Evolutionary conservation across 2,329 filamentous ascomycete genomes (phyloP), one percentile per base, ranked within the genome.

Genomic region (Didymella pinodella): DNA sequence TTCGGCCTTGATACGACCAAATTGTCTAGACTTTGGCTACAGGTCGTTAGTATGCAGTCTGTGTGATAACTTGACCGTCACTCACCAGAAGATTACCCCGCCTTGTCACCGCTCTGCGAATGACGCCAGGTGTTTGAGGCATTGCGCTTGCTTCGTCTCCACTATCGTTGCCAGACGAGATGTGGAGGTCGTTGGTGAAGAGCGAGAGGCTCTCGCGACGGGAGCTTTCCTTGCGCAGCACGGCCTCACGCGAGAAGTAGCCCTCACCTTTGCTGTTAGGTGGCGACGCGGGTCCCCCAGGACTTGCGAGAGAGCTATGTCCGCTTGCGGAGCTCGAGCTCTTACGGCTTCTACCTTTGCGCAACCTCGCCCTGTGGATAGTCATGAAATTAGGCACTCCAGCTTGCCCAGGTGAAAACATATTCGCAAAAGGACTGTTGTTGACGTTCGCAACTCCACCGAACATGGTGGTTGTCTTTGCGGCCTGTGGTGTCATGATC

Each of bases 11-110:
- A 99, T 97, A 11, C 95, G 89, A 5, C 93, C 93, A 76, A 99
- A 99, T 0, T 90, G 93, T 79, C 97, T 96, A 0, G 94, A 95
- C 82, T 98, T 99, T 12, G 96, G 95, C 91, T 96, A 66, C 4
- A 10, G 14, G 49, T 57, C 44, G 55, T 74, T 45, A 68, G 63
- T 45, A 67, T 57, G 12, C 16, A 11, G n/a, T 16, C 11, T 7
- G 11, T 10, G 28, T 18, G 16, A n/a, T 11, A 7, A 11, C 14
- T 25, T 10, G 2, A 18, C 4, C 12, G 12, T 31, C 43, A 80
- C 89, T 75, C 83, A 95, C 92, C 73, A 99, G 78, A 61, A 99
- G 83, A 77, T 96, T 99, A 7, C 93, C 92, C 59, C 94, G 86
- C 50, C 95, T 85, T 7, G 92, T 96, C 7, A 98, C 94, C 1